Evolutionary conservation across 2,329 filamentous ascomycete genomes (phyloP).

Genomic region (Epichloe glyceriae): DNA sequence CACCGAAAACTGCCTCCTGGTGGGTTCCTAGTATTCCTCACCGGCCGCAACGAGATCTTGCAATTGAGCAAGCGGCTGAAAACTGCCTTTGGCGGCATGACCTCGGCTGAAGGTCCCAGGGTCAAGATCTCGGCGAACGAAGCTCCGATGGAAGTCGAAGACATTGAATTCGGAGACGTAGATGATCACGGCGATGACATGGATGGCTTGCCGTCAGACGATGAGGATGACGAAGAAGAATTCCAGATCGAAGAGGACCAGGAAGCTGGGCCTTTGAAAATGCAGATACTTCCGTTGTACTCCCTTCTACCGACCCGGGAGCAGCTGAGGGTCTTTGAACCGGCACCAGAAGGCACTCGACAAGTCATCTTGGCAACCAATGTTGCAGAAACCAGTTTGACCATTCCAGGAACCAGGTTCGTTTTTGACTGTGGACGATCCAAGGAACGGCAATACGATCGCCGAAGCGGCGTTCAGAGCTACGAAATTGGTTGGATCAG

Average conservation of each 20-base stretch:
- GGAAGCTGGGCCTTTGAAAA: conserved; percentile 49
- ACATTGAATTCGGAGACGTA: conserved; percentile 65
- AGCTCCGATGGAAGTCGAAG: conserved; percentile 69
- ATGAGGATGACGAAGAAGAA: conserved; percentile 44
- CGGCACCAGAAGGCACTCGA: conserved; percentile 67
- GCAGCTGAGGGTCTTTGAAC: conserved; percentile 81
- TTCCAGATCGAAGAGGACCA: conserved; percentile 56
- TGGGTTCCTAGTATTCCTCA: conserved; percentile 87
- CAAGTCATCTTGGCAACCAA: conserved; percentile 89
- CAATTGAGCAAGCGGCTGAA: conserved; percentile 71
- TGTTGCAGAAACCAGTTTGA: conserved; percentile 92
- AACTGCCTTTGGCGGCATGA: conserved; percentile 47
- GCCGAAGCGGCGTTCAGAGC: conserved; percentile 81
- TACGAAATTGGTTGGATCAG: conserved; percentile 96
- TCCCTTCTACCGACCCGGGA: conserved; percentile 83
- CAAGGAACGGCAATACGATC: conserved; percentile 84
- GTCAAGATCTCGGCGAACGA: conserved; percentile 67
- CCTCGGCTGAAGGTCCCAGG: conserved; percentile 45
- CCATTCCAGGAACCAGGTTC: conserved; percentile 87
- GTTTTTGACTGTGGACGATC: conserved; percentile 90
- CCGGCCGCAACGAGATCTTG: conserved; percentile 82
- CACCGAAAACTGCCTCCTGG: conserved; percentile 84
- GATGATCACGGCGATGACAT: conserved; percentile 50
- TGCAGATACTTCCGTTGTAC: conserved; percentile 88
- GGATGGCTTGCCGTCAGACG: conserved; percentile 44